phyloP scores from a whole-genome alignment of 352 stramenopile genomes.

The Halophytophthora polymorphica region DNA sequence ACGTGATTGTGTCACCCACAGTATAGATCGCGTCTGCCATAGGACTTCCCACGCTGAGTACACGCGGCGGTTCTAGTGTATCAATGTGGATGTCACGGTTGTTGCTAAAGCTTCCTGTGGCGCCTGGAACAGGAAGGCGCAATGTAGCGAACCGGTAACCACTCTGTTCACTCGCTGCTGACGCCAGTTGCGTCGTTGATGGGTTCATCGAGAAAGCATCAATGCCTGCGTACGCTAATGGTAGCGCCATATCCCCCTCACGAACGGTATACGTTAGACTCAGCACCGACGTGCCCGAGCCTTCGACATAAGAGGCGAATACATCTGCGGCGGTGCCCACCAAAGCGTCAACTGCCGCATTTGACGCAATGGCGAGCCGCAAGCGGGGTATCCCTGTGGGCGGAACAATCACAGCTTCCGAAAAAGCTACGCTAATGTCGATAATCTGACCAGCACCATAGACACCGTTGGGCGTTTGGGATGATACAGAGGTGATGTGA shows the following conservation, averaged over 20 bases:
- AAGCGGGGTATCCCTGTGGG: slow-evolving; percentile 23
- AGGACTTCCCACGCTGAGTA: slow-evolving; percentile 43
- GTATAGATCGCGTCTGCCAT: slow-evolving; percentile 60
- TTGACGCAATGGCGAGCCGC: slow-evolving; percentile 40
- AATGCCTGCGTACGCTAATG: slow-evolving; percentile 50
- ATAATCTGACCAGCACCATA: slow-evolving; percentile 63
- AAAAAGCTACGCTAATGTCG: slow-evolving; percentile 53
- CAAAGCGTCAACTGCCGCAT: slow-evolving; percentile 10
- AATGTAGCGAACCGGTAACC: slow-evolving; percentile 37
- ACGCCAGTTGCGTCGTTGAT: slow-evolving; percentile 17
- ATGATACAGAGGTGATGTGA: slow-evolving; percentile 46
- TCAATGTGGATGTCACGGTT: slow-evolving; percentile 68
- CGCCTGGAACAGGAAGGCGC: slow-evolving; percentile 33
- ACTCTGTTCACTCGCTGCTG: slow-evolving; percentile 9
- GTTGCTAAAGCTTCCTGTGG: slow-evolving; percentile 56
- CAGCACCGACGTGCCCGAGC: slow-evolving; percentile 35
- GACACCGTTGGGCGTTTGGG: slow-evolving; percentile 35
- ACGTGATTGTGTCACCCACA: slow-evolving; percentile 38
- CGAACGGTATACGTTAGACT: slow-evolving; percentile 35
- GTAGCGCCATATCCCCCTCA: slow-evolving; percentile 52
- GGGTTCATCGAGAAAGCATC: slow-evolving; percentile 40
- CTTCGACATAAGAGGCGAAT: slow-evolving; percentile 33
- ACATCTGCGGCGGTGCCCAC: not conserved
- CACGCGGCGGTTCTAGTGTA: slow-evolving; percentile 44
- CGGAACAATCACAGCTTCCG: slow-evolving; percentile 34